A percentile compares a stretch with the other conserved stretches of the same genome.
Evolutionary conservation across 805 yeast species (phyloP).

Genomic region (Sporopachydermia lactativora): DNA sequence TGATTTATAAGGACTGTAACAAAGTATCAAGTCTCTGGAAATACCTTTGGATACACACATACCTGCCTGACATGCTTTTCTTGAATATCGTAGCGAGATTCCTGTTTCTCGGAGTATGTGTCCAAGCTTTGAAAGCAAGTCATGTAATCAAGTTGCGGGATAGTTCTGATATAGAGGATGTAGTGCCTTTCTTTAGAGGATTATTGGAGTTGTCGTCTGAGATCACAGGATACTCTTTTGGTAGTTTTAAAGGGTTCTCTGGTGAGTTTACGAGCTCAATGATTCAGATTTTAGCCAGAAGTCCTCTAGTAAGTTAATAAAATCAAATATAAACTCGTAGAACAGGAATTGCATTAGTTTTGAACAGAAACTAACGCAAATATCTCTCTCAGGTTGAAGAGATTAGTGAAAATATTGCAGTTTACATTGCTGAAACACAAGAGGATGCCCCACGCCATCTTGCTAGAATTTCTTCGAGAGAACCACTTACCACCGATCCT

Average conservation of each 20-base stretch:
- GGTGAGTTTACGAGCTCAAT: conserved; percentile 42
- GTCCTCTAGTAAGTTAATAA: conserved; percentile 32
- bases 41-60: no score
- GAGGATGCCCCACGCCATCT: conserved; percentile 38
- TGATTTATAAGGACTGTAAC: no score
- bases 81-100: no score
- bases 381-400: conserved; percentile 34
- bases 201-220: neutral
- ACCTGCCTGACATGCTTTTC: no score
- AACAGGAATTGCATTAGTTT: conserved; percentile 3
- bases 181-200: neutral
- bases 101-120: no score
- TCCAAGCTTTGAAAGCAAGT: no score
- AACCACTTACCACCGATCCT: conserved; percentile 7
- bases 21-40: no score
- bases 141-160: neutral
- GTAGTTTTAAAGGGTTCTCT: conserved; percentile 56
- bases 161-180: neutral
- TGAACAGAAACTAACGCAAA: neutral
- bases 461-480: conserved; percentile 18
- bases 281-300: conserved; percentile 31
- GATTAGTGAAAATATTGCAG: conserved; percentile 49
- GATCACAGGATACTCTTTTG: conserved; percentile 36
- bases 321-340: conserved; percentile 11
- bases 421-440: conserved; percentile 40